Evolutionary conservation across 179 eudicot genomes (phyloP).

Genomic region (Drosera spatulata): DNA sequence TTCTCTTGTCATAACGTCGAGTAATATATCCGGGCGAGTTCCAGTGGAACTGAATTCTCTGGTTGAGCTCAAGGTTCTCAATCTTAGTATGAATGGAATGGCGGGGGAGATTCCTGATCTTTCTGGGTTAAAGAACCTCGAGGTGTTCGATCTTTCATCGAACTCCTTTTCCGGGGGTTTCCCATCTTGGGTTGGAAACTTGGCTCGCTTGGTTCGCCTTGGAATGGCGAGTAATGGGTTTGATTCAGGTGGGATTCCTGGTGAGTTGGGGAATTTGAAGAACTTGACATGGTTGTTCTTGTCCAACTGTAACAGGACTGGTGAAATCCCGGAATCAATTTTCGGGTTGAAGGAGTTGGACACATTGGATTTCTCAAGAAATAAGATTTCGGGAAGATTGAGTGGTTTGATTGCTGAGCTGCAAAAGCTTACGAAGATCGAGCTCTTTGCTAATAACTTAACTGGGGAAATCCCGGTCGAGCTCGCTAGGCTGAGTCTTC

Average conservation of each 20-base stretch:
- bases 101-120: conserved; percentile 66
- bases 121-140: conserved; percentile 39
- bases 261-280: conserved; percentile 51
- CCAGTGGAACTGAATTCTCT: conserved; percentile 38
- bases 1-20: conserved; percentile 38
- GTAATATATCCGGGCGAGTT: conserved; percentile 37
- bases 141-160: conserved; percentile 52
- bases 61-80: conserved; percentile 47
- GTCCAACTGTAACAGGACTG: conserved; percentile 36
- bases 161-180: conserved; percentile 63
- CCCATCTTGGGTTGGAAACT: conserved; percentile 63
- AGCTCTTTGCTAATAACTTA: conserved; percentile 61
- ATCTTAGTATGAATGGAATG: conserved; percentile 47
- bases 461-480: conserved; percentile 69
- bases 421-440: conserved; percentile 49
- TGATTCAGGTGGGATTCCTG: conserved; percentile 59
- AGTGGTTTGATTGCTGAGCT: conserved; percentile 40
- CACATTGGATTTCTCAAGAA: conserved; percentile 59
- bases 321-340: conserved; percentile 67
- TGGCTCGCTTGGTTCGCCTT: conserved; percentile 38
- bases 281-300: conserved; percentile 53
- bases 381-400: conserved; percentile 53
- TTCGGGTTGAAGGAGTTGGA: conserved; percentile 43
- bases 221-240: conserved; percentile 55
- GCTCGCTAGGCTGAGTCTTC: conserved; percentile 41